Percentiles rank a stretch among this genome's conserved stretches.
Conservation (phyloP, 306 rosid species). For the Amphicarpaea edgeworthii region DNA sequence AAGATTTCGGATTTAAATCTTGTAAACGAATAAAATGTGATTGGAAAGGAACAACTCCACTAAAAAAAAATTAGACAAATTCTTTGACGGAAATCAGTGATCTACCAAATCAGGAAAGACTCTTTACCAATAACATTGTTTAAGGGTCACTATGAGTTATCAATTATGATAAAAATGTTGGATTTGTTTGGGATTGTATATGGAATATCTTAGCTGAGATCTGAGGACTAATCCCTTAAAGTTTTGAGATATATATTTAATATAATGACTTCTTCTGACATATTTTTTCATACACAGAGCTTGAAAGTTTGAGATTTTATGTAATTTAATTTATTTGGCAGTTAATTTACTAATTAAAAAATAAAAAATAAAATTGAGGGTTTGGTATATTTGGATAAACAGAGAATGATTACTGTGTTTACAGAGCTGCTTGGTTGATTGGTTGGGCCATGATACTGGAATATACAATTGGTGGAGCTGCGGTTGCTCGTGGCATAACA, state of each 20-base stretch:
- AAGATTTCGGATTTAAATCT: too few species aligned
- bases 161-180: neutral
- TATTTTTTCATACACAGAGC: neutral
- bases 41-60: too few species aligned
- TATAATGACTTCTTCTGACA: neutral
- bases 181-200: neutral
- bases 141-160: neutral
- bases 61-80: too few species aligned
- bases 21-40: too few species aligned
- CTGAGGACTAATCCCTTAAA: too few species aligned
- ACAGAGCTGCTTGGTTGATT: conserved; percentile 91
- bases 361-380: conserved; percentile 15
- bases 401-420: conserved; percentile 24
- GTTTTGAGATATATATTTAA: too few species aligned
- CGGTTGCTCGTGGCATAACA: conserved; percentile 97
- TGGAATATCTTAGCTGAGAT: too few species aligned
- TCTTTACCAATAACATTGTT: too few species aligned
- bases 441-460: conserved; percentile 96
- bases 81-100: too few species aligned
- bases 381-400: neutral
- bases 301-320: neutral
- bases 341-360: neutral
- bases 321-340: neutral
- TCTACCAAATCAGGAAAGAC: too few species aligned
- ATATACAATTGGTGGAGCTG: conserved; percentile 83